A percentile compares a stretch with the other conserved stretches of the same genome.
These are phyloP conservation scores for Arabis alpina DNA, from an alignment of 345 rosid species.

Conservation along the genomic window DNA sequence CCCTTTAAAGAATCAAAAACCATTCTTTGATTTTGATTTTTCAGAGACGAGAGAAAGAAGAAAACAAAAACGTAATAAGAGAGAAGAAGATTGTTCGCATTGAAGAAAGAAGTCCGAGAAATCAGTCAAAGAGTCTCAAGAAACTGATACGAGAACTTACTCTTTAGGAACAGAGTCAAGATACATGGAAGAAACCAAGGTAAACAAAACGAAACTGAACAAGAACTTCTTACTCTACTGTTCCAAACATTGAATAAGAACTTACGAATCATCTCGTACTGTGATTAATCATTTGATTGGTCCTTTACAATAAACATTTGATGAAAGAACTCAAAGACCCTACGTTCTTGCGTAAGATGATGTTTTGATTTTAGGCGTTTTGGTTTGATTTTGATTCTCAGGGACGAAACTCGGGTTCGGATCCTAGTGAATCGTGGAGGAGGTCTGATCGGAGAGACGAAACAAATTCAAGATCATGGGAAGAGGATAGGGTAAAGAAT, in stretches of 20 bases:
- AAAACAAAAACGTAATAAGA: background rate
- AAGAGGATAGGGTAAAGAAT: background rate
- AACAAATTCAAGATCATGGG: background rate
- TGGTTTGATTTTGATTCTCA: background rate
- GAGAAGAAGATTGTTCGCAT: background rate
- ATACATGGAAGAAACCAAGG: slow-evolving; percentile 2
- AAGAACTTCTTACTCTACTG: background rate
- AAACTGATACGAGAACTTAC: background rate
- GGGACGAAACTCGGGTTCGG: background rate
- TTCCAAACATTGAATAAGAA: background rate
- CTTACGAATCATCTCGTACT: background rate
- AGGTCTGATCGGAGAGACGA: background rate
- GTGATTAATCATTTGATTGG: background rate
- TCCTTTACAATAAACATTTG: too few relatives aligned
- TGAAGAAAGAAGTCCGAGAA: slow-evolving; percentile 4
- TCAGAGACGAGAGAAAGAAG: background rate
- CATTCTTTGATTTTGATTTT: background rate
- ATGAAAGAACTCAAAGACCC: background rate
- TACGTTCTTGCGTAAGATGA: background rate
- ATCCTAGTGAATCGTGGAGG: background rate
- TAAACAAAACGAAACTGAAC: background rate
- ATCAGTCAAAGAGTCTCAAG: background rate
- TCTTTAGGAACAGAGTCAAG: background rate
- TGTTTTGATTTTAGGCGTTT: background rate
- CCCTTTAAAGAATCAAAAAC: too few relatives aligned